Evolutionary conservation across 1,139 yeast species (phyloP).

Genomic region (Candida sp.): DNA sequence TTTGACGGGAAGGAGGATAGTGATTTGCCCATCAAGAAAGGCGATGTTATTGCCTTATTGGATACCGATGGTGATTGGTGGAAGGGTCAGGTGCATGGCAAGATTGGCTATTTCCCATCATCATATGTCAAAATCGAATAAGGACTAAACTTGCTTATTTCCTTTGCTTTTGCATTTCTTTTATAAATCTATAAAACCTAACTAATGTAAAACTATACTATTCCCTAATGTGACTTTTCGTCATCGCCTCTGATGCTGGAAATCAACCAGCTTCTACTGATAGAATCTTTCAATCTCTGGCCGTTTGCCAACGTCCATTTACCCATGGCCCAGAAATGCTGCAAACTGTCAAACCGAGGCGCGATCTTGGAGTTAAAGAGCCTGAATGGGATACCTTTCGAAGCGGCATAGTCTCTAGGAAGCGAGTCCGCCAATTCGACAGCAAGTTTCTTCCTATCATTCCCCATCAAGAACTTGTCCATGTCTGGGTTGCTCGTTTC

Average conservation of each 20-base stretch:
- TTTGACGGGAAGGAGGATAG: conserved; percentile 37
- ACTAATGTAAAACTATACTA: no score
- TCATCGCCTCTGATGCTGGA: conserved; percentile 13
- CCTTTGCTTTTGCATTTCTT: not conserved
- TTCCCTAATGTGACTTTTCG: not conserved
- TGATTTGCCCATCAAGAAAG: conserved; percentile 53
- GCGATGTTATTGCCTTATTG: conserved; percentile 51
- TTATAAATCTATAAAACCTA: not conserved
- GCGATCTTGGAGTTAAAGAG: conserved; percentile 37
- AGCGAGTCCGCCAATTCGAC: conserved; percentile 18
- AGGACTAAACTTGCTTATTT: not conserved
- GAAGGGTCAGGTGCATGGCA: conserved; percentile 57
- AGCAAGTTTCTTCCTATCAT: conserved; percentile 15
- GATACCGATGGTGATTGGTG: conserved; percentile 57
- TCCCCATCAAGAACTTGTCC: conserved; percentile 7
- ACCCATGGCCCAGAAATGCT: conserved; percentile 73
- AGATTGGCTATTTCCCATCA: conserved; percentile 56
- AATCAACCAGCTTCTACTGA: conserved; percentile 43
- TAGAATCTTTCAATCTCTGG: conserved; percentile 50
- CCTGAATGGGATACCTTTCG: conserved; percentile 28
- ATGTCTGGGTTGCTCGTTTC: not conserved
- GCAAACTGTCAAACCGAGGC: conserved; percentile 48
- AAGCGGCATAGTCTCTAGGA: conserved; percentile 29
- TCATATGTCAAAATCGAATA: conserved; percentile 45
- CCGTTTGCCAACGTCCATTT: conserved; percentile 56